A percentile compares a stretch with the other conserved stretches of the same genome.
Conservation (phyloP, 1,139 yeast genomes). For the Hemisphaericaspora xylanilytica region DNA sequence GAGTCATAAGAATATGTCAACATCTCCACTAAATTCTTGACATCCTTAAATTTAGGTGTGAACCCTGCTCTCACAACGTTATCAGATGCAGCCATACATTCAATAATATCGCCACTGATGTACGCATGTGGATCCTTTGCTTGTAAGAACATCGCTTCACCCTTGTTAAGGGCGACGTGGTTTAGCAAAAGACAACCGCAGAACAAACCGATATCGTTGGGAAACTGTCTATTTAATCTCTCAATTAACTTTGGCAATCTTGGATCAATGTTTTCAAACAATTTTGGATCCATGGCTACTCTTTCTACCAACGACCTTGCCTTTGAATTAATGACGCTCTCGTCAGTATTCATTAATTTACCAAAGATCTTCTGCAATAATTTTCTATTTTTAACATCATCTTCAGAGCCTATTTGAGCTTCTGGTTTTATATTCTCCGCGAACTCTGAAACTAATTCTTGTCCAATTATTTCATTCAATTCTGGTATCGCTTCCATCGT, state of each 20-base stretch:
- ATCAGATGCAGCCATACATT: slow-evolving; percentile 99
- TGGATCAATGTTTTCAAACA: slow-evolving; percentile 41
- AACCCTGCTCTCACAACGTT: slow-evolving; percentile 98
- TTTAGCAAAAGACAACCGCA: slow-evolving; percentile 92
- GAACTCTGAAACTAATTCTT: slow-evolving; percentile 53
- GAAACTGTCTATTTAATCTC: slow-evolving; percentile 82
- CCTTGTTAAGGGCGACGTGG: slow-evolving; percentile 79
- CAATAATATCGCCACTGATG: slow-evolving; percentile 93
- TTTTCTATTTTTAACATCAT: slow-evolving; percentile 54
- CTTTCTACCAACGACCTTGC: slow-evolving; percentile 64
- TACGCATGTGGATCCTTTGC: slow-evolving; percentile 99
- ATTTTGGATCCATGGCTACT: slow-evolving; percentile 51
- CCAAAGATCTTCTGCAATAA: slow-evolving; percentile 75
- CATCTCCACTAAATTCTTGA: slow-evolving; percentile 82
- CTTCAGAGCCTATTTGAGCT: slow-evolving; percentile 45
- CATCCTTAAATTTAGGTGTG: slow-evolving; percentile 98
- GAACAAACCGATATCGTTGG: slow-evolving; percentile 89
- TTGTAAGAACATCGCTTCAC: slow-evolving; percentile 94
- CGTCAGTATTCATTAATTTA: slow-evolving; percentile 76
- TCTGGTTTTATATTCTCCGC: slow-evolving; percentile 44
- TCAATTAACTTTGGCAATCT: slow-evolving; percentile 69
- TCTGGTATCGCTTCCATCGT: slow-evolving; percentile 75
- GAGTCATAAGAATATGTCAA: slow-evolving; percentile 87
- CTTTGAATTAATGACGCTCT: slow-evolving; percentile 47
- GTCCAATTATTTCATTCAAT: slow-evolving; percentile 67